Percentiles rank a stretch among this genome's conserved stretches.
These are phyloP conservation scores for Tolypocladium inflatum DNA, from an alignment of 2,329 filamentous ascomycete species.

Conservation along the genomic window DNA sequence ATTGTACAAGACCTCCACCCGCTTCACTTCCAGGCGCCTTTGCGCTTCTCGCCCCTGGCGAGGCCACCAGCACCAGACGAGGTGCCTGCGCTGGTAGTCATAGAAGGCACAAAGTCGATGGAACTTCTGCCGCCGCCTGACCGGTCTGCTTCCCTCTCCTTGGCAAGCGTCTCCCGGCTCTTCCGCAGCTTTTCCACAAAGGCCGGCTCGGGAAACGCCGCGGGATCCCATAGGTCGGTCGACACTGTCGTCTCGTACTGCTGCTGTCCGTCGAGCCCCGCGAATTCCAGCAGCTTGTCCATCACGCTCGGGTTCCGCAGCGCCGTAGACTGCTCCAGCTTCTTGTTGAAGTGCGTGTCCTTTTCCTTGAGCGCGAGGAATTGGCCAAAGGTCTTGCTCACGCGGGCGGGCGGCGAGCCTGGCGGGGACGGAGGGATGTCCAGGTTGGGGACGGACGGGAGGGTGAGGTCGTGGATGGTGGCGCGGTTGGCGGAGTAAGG, in stretches of 20 bases:
- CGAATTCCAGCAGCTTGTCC: conserved; percentile 64
- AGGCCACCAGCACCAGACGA: conserved; percentile 12
- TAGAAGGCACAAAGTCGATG: conserved; percentile 40
- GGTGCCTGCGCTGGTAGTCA: conserved; percentile 11
- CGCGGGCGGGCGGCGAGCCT: conserved; percentile 40
- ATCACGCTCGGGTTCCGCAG: conserved; percentile 64
- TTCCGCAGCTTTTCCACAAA: conserved; percentile 40
- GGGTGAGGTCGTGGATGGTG: conserved; percentile 60
- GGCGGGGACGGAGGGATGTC: conserved; percentile 67
- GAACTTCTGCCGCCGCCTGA: conserved; percentile 27
- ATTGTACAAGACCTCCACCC: neutral
- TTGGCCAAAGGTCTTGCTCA: conserved; percentile 59
- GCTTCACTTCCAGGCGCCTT: conserved; percentile 21
- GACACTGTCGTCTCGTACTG: conserved; percentile 59
- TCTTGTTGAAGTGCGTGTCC: conserved; percentile 69
- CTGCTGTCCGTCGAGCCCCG: conserved; percentile 34
- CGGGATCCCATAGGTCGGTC: conserved; percentile 47
- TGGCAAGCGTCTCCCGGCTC: conserved; percentile 34
- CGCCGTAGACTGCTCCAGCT: conserved; percentile 55
- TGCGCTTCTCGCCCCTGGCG: conserved; percentile 20
- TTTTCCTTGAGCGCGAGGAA: conserved; percentile 72
- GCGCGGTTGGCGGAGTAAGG: conserved; percentile 59
- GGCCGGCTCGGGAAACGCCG: conserved; percentile 44
- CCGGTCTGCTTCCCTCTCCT: conserved; percentile 35
- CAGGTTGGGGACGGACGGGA: conserved; percentile 63